Evolutionary conservation across 1,284 basidiomycete genomes (phyloP).

Genomic region (Ceratobasidium theobromae): DNA sequence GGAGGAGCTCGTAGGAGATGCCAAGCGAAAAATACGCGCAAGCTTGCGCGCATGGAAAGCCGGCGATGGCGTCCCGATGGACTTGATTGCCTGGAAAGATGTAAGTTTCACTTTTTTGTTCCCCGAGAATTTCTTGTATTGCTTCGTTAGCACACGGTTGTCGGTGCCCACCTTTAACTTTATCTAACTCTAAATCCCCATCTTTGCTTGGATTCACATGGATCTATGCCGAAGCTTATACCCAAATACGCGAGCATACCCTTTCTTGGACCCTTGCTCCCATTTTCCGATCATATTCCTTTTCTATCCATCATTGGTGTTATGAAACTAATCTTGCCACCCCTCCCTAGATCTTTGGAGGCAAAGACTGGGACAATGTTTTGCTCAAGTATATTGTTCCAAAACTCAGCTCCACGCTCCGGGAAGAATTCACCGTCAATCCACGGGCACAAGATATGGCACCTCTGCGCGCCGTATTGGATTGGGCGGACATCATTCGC

Average conservation of each 20-base stretch:
- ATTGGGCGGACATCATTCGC: constrained; percentile 76
- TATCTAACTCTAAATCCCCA: no score
- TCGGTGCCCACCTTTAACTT: no score
- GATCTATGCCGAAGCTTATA: no score
- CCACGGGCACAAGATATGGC: constrained; percentile 85
- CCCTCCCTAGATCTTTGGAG: constrained; percentile 62
- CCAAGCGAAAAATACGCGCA: constrained; percentile 79
- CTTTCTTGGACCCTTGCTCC: no score
- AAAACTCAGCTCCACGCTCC: constrained; percentile 77
- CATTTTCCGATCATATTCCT: not conserved
- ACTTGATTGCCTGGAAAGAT: constrained; percentile 77
- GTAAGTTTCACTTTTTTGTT: constrained; percentile 51
- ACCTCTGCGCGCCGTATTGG: constrained; percentile 75
- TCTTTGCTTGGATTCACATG: no score
- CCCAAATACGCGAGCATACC: no score
- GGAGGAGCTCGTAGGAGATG: constrained; percentile 80
- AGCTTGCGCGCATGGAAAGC: constrained; percentile 77
- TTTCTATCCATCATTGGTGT: not conserved
- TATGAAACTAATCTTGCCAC: not conserved
- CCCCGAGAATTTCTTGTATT: constrained; percentile 33
- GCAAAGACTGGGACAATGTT: constrained; percentile 87
- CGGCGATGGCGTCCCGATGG: constrained; percentile 72
- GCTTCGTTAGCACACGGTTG: constrained; percentile 36
- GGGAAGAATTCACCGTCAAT: constrained; percentile 84
- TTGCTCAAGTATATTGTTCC: constrained; percentile 89